Conservation (phyloP, 768 basidiomycete genomes). For the Dictyophora rubrovolvata region DNA sequence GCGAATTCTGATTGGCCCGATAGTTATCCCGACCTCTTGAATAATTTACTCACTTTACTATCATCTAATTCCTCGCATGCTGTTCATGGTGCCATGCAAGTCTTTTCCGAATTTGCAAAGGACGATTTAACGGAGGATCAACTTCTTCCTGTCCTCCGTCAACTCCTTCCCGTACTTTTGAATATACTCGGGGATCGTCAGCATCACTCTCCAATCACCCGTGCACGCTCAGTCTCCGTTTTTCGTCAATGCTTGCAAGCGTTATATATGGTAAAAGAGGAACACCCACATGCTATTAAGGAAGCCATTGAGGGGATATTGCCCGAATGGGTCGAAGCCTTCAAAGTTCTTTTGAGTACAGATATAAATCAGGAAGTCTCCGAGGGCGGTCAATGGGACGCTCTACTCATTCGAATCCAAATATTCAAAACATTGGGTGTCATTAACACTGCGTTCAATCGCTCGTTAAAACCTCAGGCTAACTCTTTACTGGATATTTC, state of each 20-base stretch:
- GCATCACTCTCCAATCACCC: constrained; percentile 70
- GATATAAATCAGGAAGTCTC: constrained; percentile 56
- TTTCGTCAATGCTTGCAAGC: constrained; percentile 86
- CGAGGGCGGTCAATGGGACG: constrained; percentile 64
- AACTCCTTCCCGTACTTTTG: constrained; percentile 80
- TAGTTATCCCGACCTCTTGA: constrained; percentile 85
- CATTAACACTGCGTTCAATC: constrained; percentile 75
- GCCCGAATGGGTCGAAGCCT: constrained; percentile 87
- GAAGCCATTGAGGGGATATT: constrained; percentile 73
- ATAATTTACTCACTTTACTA: constrained; percentile 62
- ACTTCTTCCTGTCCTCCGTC: constrained; percentile 80
- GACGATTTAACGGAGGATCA: constrained; percentile 92
- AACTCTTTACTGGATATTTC: constrained; percentile 48
- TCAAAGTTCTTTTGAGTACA: constrained; percentile 60
- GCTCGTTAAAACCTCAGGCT: constrained; percentile 54
- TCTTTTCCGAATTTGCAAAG: constrained; percentile 90
- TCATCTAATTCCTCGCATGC: constrained; percentile 61
- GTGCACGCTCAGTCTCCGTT: constrained; percentile 76
- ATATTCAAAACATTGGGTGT: constrained; percentile 81
- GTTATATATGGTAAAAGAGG: constrained; percentile 91
- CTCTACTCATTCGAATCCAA: constrained; percentile 67
- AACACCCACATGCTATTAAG: constrained; percentile 78
- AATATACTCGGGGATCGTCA: constrained; percentile 52
- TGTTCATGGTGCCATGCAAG: constrained; percentile 94
- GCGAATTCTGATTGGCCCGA: constrained; percentile 95